Base-by-base conservation (phyloP, 139 green algal genomes). In the Edaphochlamys debaryana region DNA sequence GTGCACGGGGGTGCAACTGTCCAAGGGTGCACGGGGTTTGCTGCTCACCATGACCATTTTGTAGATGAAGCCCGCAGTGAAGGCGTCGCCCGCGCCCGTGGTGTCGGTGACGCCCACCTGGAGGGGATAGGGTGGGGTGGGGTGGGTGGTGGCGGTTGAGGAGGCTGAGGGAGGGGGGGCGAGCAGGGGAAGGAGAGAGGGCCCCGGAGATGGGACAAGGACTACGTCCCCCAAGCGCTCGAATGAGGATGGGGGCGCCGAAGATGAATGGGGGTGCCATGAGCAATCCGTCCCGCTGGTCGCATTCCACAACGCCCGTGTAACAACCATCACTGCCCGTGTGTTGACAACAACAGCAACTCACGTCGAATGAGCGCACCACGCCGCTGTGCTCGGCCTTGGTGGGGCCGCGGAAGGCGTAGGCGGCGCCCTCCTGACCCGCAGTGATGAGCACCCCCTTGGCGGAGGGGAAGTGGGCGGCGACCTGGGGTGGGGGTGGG, bases 81-180 rank as follows among this genome's bases (percentile, higher is more conserved):
- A 98, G 27, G 94, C 94, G 66, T 98, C 96, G 1, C 95, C 96
- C 23, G 95, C 94, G 1, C 96, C 96, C 5, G 96, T 98, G 30
- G 96, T 98, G 82, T 98, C 96, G 7, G 82, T 73, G 2, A 97
- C 91, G 15, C 95, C 77, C 11, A 98, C 86, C 87, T 90, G 77
- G 27, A 29, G 27, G 45, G 50, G n/a, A n/a, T n/a, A n/a, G n/a
- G n/a, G n/a, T n/a, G n/a, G n/a, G n/a, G n/a, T n/a, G n/a, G n/a
- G n/a, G n/a, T n/a, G n/a, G n/a, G n/a, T n/a, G n/a, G n/a, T n/a
- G n/a, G n/a, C n/a, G n/a, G n/a, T n/a, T n/a, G n/a, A n/a, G n/a
- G n/a, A n/a, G n/a, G n/a, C n/a, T n/a, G n/a, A n/a, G n/a, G n/a
- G n/a, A n/a, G n/a, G n/a, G n/a, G n/a, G n/a, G n/a, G n/a, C n/a